Evolutionary conservation across 2,329 filamentous ascomycete species (phyloP).

Genomic region (Cladophialophora yegresii): DNA sequence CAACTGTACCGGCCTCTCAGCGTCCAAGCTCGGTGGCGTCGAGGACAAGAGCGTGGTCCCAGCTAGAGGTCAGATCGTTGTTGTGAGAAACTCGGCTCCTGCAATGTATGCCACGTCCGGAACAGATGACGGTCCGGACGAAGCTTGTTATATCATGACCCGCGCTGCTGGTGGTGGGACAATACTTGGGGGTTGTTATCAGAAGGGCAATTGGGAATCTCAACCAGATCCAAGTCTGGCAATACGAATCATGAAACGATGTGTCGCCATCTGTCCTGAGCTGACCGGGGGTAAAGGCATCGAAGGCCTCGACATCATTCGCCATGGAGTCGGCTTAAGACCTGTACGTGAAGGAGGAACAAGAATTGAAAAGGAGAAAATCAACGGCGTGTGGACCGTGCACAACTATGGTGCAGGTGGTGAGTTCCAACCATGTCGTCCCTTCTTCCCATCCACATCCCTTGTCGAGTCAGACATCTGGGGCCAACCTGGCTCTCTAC

Average conservation of each 20-base stretch:
- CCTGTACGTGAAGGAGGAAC: slow-evolving; percentile 73
- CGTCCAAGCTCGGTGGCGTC: slow-evolving; percentile 77
- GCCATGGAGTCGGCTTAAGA: slow-evolving; percentile 79
- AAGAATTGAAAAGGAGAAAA: slow-evolving; percentile 70
- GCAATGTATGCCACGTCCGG: slow-evolving; percentile 71
- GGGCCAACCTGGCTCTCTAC: background rate
- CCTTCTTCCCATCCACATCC: background rate
- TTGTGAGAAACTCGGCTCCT: slow-evolving; percentile 76
- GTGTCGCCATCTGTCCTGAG: slow-evolving; percentile 64
- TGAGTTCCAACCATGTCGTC: slow-evolving; percentile 54
- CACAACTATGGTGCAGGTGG: slow-evolving; percentile 61
- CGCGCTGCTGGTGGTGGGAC: slow-evolving; percentile 77
- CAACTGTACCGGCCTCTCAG: slow-evolving; percentile 81
- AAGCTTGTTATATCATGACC: slow-evolving; percentile 79
- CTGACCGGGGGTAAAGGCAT: slow-evolving; percentile 68
- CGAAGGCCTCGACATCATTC: slow-evolving; percentile 70
- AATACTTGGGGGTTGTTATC: slow-evolving; percentile 81
- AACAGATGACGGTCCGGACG: slow-evolving; percentile 70
- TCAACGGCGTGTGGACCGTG: slow-evolving; percentile 67
- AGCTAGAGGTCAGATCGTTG: slow-evolving; percentile 76
- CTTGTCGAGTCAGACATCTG: slow-evolving; percentile 18
- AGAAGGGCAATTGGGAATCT: slow-evolving; percentile 76
- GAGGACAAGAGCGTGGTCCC: slow-evolving; percentile 72
- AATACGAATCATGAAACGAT: slow-evolving; percentile 79
- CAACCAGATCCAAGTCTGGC: slow-evolving; percentile 79